These are phyloP conservation scores for Gautieria morchelliformis DNA, from an alignment of 768 basidiomycete genomes.

Conservation along the genomic window DNA sequence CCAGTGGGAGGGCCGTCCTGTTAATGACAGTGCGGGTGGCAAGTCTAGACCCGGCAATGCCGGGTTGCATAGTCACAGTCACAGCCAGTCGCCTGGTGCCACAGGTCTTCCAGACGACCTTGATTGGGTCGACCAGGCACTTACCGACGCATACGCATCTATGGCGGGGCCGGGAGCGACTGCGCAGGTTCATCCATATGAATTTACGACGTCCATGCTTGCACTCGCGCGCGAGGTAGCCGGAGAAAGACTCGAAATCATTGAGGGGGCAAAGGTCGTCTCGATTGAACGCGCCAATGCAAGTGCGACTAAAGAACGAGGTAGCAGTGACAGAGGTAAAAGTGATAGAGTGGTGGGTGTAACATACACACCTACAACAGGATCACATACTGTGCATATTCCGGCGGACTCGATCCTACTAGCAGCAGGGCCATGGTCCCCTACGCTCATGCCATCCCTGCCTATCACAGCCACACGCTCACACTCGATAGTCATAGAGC, in stretches of 20 bases:
- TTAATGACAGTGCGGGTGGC: background rate
- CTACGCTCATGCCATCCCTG: conserved; percentile 43
- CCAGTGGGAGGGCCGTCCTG: conserved; percentile 54
- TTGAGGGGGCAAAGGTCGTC: conserved; percentile 38
- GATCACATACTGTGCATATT: conserved; percentile 23
- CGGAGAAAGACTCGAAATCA: background rate
- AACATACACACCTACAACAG: conserved; percentile 22
- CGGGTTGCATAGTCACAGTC: conserved; percentile 37
- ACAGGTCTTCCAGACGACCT: conserved; percentile 24
- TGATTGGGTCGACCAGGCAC: conserved; percentile 29
- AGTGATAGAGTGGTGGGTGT: conserved; percentile 38
- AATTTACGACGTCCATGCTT: conserved; percentile 66
- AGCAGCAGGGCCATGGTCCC: conserved; percentile 83
- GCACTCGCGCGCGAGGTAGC: conserved; percentile 41
- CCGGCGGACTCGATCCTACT: conserved; percentile 64
- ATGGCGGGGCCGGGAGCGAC: conserved; percentile 51
- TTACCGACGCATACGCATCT: conserved; percentile 51
- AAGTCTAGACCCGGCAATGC: background rate
- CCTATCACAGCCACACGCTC: conserved; percentile 59
- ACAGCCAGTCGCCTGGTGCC: conserved; percentile 39
- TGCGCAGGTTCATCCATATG: conserved; percentile 70
- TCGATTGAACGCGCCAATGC: conserved; percentile 22
- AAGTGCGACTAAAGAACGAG: conserved; percentile 14
- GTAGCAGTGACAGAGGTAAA: conserved; percentile 2
- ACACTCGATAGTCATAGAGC: conserved; percentile 57